Evolutionary conservation across 2,329 filamentous ascomycete genomes (phyloP), one percentile per base, ranked within the genome.

Genomic region (Pseudofabraea citricarpa): DNA sequence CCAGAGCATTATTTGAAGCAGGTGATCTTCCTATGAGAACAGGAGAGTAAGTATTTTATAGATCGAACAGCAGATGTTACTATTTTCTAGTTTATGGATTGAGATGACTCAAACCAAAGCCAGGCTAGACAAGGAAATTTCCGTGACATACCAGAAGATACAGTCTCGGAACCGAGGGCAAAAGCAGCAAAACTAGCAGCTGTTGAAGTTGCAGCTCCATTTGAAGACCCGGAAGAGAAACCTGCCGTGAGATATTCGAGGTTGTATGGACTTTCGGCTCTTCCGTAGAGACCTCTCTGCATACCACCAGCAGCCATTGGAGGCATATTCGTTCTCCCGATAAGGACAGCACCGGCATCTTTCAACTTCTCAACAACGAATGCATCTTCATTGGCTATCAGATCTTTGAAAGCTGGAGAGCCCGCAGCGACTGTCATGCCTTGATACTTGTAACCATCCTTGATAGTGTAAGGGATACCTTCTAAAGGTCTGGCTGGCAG

Each of bases 261-360:
- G 40, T 79, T 79, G 51, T 81, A 81, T 0, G 77, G 75, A 19
- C 68, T 74, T 52, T 79, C 75, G 0, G 77, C 73, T 2, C 76
- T 65, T 0, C 77, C 76, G 46, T 77, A 78, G 0, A 75, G 49
- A 0, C 77, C 77, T 6, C 77, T 64, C 46, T 79, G 75, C 68
- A 77, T 77, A 0, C 77, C 77, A 0, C 75, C 75, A 18, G 71
- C 70, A 9, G 76, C 77, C 74, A 80, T 78, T 0, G 77, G 71
- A 0, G 73, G 77, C 70, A 80, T 77, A 44, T 81, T 82, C 0
- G 77, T 79, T 35, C 71, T 68, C 0, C 77, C 78, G 0, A 79
- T 61, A 16, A 77, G 56, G 1, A 79, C 61, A 0, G 68, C 73
- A 1, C 75, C 75, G 1, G 73, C 71, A 21, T 67, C 61, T 4